phyloP scores from a whole-genome alignment of 78 protist species.

The Dictyostelium firmibasis region DNA sequence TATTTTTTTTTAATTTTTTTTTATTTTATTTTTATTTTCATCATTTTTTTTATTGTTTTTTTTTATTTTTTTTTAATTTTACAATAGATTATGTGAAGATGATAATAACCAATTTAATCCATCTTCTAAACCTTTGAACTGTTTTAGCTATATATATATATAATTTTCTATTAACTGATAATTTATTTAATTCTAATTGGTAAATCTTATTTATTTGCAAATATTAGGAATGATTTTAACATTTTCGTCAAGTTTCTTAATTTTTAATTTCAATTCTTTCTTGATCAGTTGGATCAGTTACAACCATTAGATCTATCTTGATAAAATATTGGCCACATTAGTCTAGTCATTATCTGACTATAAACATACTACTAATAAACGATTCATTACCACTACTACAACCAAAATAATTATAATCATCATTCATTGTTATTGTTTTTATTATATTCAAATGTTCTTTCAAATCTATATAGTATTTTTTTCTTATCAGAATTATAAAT shows the following conservation, averaged over 20 bases:
- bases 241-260: constrained; percentile 39
- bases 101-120: constrained; percentile 95
- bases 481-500: constrained; percentile 93
- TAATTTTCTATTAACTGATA: constrained; percentile 88
- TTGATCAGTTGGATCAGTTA: constrained; percentile 92
- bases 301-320: constrained; percentile 82
- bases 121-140: constrained; percentile 93
- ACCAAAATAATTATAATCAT: neutral
- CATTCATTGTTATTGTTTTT: constrained; percentile 63
- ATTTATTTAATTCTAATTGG: constrained; percentile 87
- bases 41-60: too few species aligned
- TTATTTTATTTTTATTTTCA: too few species aligned
- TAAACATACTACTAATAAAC: constrained; percentile 81
- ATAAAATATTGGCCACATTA: constrained; percentile 94
- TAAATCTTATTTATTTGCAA: constrained; percentile 91
- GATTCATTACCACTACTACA: neutral
- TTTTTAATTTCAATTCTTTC: constrained; percentile 83
- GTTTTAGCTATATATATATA: constrained; percentile 87
- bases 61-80: too few species aligned
- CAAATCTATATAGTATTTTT: constrained; percentile 83
- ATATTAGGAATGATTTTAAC: constrained; percentile 48
- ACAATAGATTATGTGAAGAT: neutral
- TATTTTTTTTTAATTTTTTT: too few species aligned
- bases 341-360: constrained; percentile 95
- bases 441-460: neutral